phyloP scores from a whole-genome alignment of 768 basidiomycete genomes.

The Calocera viscosa region DNA sequence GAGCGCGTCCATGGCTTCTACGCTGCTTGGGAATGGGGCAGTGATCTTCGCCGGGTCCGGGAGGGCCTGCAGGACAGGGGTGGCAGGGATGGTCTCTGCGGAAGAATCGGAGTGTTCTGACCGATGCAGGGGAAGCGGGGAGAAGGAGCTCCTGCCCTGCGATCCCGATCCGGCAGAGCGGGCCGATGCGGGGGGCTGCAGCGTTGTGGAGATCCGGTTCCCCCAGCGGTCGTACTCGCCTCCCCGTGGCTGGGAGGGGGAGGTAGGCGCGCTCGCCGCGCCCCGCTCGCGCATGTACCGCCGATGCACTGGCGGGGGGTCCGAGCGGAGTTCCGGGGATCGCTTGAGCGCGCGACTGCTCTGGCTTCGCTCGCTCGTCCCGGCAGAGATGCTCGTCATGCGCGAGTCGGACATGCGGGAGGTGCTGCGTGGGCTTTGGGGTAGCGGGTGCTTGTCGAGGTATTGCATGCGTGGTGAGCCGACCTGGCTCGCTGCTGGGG shows the following conservation, averaged over 20 bases:
- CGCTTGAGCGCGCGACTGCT: too few species aligned
- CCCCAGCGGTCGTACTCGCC: too few species aligned
- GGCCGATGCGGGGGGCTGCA: not conserved
- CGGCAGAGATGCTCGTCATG: not conserved
- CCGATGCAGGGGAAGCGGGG: not conserved
- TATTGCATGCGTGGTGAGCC: not conserved
- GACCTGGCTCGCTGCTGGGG: not conserved
- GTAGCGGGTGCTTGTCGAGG: not conserved
- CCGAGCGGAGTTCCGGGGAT: not conserved
- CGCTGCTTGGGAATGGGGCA: not conserved
- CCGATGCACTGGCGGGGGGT: not conserved
- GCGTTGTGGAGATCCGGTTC: not conserved
- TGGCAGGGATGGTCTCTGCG: not conserved
- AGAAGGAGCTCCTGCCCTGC: not conserved
- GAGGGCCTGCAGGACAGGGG: not conserved
- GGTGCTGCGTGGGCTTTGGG: not conserved
- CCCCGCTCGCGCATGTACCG: not conserved
- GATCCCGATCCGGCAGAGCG: not conserved
- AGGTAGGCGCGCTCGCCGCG: not conserved
- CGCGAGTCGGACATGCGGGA: not conserved
- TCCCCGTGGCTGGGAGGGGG: not conserved
- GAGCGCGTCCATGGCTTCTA: not conserved
- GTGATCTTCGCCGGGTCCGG: conserved; percentile 3
- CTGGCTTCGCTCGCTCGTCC: not conserved
- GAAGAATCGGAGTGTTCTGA: not conserved